These are phyloP conservation scores for Larix kaempferi DNA, from an alignment of 75 land plant species.

Conservation along the genomic window DNA sequence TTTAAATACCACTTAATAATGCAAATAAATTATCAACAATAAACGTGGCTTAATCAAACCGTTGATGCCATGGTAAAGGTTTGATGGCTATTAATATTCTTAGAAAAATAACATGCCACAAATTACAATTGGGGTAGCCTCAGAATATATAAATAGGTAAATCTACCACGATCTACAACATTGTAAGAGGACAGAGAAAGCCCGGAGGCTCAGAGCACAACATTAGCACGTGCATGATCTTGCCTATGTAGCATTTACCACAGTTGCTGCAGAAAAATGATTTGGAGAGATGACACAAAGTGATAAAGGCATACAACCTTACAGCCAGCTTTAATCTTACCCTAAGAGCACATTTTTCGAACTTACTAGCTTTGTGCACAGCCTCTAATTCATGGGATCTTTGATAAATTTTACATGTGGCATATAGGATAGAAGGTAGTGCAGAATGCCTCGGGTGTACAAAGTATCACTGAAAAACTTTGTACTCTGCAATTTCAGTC, in stretches of 20 bases:
- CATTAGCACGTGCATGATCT: background rate
- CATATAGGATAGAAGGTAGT: background rate
- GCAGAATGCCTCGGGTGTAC: background rate
- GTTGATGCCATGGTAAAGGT: too few relatives aligned
- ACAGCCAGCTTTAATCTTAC: background rate
- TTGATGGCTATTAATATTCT: too few relatives aligned
- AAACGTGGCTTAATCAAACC: too few relatives aligned
- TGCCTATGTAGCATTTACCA: background rate
- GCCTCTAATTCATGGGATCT: background rate
- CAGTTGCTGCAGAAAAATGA: background rate
- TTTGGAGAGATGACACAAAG: background rate
- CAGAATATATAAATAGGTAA: background rate
- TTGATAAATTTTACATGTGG: background rate
- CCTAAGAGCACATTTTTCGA: background rate
- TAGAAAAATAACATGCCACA: too few relatives aligned
- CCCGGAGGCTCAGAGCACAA: background rate
- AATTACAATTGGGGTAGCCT: too few relatives aligned
- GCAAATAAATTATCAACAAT: too few relatives aligned
- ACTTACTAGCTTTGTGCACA: background rate
- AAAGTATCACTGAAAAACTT: background rate
- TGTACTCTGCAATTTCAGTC: slow-evolving; percentile 5
- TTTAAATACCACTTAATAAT: too few relatives aligned
- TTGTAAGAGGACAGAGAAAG: background rate
- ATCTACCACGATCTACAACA: background rate
- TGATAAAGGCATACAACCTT: background rate